A percentile compares a stretch with the other conserved stretches of the same genome.
Evolutionary conservation across 2,329 filamentous ascomycete genomes (phyloP).

Genomic region (Aspergillus calidoustus): DNA sequence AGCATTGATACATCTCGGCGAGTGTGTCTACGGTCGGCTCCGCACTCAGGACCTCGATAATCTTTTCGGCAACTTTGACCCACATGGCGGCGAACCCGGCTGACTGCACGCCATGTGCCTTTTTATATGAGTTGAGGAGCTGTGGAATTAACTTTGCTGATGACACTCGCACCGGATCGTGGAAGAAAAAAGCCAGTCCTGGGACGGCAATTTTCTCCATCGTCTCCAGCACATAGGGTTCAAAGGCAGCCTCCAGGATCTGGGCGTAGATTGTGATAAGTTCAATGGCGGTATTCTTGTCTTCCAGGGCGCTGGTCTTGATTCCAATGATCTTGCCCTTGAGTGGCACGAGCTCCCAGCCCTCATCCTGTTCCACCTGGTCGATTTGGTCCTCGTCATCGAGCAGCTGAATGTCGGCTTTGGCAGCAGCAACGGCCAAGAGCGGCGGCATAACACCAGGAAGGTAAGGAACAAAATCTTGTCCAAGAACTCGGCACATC

Average conservation of each 20-base stretch:
- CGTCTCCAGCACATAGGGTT: constrained; percentile 86
- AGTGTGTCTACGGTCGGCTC: constrained; percentile 96
- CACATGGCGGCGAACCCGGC: constrained; percentile 81
- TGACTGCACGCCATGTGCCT: constrained; percentile 80
- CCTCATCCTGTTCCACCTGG: constrained; percentile 89
- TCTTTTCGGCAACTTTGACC: constrained; percentile 82
- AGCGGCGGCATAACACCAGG: constrained; percentile 93
- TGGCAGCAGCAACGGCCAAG: constrained; percentile 86
- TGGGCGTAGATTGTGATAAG: constrained; percentile 96
- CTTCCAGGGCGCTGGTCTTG: constrained; percentile 93
- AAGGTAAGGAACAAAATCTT: constrained; percentile 91
- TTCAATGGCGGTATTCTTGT: constrained; percentile 99
- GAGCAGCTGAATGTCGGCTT: constrained; percentile 94
- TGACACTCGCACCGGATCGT: constrained; percentile 93
- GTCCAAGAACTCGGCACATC: constrained; percentile 92
- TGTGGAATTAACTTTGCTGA: constrained; percentile 94
- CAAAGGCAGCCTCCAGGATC: constrained; percentile 89
- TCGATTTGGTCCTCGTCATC: constrained; percentile 95
- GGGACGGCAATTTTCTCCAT: constrained; percentile 97
- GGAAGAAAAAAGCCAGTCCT: constrained; percentile 97
- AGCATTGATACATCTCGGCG: constrained; percentile 99
- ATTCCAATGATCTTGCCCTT: constrained; percentile 99
- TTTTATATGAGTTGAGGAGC: constrained; percentile 91
- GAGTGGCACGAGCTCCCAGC: constrained; percentile 95
- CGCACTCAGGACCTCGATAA: constrained; percentile 89